Evolutionary conservation across 106 monocot species (phyloP).

Genomic region (Dioscorea zingiberensis): DNA sequence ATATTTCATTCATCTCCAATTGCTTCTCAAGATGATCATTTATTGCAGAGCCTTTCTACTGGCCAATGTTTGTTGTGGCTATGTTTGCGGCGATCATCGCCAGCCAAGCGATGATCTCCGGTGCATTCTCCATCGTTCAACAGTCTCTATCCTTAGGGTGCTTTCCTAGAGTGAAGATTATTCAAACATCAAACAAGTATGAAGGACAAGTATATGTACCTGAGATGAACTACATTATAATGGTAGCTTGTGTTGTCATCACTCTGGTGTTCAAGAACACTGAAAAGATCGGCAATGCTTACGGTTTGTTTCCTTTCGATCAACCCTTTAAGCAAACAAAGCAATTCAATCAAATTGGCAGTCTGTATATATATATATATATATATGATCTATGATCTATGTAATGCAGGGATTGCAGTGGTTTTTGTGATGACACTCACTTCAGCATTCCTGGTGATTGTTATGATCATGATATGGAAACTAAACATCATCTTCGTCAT

Average conservation of each 20-base stretch:
- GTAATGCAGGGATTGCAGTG: conserved; percentile 28
- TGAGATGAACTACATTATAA: conserved; percentile 6
- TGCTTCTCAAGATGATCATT: too few relatives aligned
- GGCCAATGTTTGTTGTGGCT: conserved; percentile 13
- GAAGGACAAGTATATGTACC: conserved; percentile 14
- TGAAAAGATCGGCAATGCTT: conserved; percentile 10
- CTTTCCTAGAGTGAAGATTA: conserved; percentile 13
- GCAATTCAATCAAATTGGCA: too few relatives aligned
- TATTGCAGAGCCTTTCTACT: conserved; percentile 5
- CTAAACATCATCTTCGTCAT: conserved; percentile 7
- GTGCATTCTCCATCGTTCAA: conserved; percentile 7
- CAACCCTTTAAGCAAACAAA: too few relatives aligned
- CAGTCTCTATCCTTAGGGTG: conserved; percentile 11
- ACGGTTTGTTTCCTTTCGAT: conserved; percentile 2
- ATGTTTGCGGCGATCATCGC: conserved; percentile 8
- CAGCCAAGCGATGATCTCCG: conserved; percentile 20
- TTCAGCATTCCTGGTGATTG: conserved; percentile 11
- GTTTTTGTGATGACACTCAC: conserved; percentile 29
- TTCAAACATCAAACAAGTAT: conserved; percentile 11
- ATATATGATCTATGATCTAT: neutral
- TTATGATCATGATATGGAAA: conserved; percentile 40
- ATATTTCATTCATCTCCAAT: neutral
- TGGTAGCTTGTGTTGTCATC: conserved; percentile 3
- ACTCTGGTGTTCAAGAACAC: conserved; percentile 6
- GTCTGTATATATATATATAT: too few relatives aligned